phyloP scores from a whole-genome alignment of 164 flowering plant species.

The Taxillus chinensis region DNA sequence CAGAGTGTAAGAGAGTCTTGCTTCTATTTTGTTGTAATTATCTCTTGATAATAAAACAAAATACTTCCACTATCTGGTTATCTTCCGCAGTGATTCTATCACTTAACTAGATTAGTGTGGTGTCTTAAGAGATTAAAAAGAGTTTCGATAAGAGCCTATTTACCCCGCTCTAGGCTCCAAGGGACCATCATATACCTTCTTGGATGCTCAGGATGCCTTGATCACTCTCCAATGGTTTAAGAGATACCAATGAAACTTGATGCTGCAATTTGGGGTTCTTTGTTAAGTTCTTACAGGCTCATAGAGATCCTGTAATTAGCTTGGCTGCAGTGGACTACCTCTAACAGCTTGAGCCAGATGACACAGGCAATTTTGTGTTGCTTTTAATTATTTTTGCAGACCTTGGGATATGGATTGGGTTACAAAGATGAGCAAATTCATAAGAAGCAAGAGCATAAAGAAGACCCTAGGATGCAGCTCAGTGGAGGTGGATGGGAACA shows the following conservation, averaged over 20 bases:
- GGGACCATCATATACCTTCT: slow-evolving; percentile 39
- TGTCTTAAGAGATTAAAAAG: no score
- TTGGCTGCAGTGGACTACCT: slow-evolving; percentile 45
- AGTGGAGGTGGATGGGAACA: slow-evolving; percentile 35
- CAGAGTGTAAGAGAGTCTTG: no score
- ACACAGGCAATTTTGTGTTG: slow-evolving; percentile 37
- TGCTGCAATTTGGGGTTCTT: slow-evolving; percentile 45
- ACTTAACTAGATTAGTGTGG: no score
- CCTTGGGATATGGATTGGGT: slow-evolving; percentile 34
- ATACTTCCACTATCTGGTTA: no score
- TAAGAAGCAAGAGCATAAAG: slow-evolving; percentile 32
- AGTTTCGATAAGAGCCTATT: no score
- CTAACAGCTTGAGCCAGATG: slow-evolving; percentile 33
- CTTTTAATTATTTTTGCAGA: slow-evolving; percentile 43
- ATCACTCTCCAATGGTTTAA: slow-evolving; percentile 24
- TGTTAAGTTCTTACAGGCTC: slow-evolving; percentile 35
- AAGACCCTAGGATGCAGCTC: slow-evolving; percentile 41
- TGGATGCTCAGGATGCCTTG: slow-evolving; percentile 32
- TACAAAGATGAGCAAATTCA: slow-evolving; percentile 34
- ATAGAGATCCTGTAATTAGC: slow-evolving; percentile 27
- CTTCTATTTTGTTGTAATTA: no score
- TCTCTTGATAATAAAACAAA: no score
- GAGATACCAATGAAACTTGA: slow-evolving; percentile 47
- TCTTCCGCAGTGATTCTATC: no score
- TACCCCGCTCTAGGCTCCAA: no score